Evolutionary conservation across 2,329 filamentous ascomycete species (phyloP).

Genomic region (Albophoma yamanashiensis): DNA sequence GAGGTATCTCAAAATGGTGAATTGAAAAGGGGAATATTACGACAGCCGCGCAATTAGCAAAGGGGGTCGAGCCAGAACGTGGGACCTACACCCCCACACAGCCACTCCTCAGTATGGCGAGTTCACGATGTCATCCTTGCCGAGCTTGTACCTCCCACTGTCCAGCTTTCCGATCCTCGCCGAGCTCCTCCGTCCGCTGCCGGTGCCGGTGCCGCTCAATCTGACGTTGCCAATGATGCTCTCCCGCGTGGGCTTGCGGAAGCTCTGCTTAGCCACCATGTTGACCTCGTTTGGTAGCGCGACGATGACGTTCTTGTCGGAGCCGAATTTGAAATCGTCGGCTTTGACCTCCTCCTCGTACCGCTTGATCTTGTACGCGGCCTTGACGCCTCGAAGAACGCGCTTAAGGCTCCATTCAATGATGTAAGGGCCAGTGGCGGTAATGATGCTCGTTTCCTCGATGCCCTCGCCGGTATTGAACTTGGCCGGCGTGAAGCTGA

Average conservation of each 20-base stretch:
- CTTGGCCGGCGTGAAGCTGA: conserved; percentile 81
- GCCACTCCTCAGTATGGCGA: conserved; percentile 40
- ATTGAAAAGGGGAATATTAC: background rate
- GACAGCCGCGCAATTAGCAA: background rate
- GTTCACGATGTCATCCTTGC: conserved; percentile 76
- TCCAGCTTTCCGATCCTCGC: conserved; percentile 40
- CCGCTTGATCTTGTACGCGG: conserved; percentile 92
- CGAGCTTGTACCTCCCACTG: conserved; percentile 60
- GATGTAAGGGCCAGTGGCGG: conserved; percentile 91
- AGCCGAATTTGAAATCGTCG: conserved; percentile 96
- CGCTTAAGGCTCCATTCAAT: conserved; percentile 95
- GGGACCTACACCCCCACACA: background rate
- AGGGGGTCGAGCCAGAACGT: background rate
- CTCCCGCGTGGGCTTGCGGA: conserved; percentile 84
- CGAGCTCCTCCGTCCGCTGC: conserved; percentile 37
- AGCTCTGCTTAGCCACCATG: conserved; percentile 80
- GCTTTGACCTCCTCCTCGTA: conserved; percentile 94
- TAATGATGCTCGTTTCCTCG: conserved; percentile 89
- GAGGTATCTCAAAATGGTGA: background rate
- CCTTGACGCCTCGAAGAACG: conserved; percentile 67
- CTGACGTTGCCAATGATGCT: conserved; percentile 64
- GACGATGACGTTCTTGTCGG: conserved; percentile 96
- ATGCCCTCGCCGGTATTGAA: conserved; percentile 83
- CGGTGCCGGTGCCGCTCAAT: conserved; percentile 27
- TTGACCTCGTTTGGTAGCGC: conserved; percentile 95